These are phyloP conservation scores for Cylindrotheca closterium DNA, from an alignment of 108 stramenopile species.

Conservation along the genomic window DNA sequence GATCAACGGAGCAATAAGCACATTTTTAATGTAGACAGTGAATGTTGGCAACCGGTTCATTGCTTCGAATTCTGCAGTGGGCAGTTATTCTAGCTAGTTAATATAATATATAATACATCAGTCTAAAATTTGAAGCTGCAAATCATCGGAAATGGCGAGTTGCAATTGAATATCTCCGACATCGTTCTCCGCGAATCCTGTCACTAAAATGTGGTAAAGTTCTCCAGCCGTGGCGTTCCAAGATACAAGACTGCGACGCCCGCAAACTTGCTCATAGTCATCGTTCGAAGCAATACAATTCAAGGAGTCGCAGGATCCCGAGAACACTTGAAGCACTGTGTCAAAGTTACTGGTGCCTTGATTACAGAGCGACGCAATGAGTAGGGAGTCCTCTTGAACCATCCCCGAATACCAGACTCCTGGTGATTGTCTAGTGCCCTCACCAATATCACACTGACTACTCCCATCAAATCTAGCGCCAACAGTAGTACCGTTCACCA, in stretches of 20 bases:
- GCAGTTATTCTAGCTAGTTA: no score
- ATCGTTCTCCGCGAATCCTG: constrained; percentile 17
- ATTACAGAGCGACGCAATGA: constrained; percentile 18
- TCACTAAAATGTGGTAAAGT: constrained; percentile 18
- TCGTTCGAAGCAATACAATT: constrained; percentile 17
- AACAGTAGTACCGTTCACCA: constrained; percentile 12
- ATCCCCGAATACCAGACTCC: constrained; percentile 30
- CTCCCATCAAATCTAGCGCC: constrained; percentile 3
- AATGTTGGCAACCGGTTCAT: no score
- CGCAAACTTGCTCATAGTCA: constrained; percentile 11
- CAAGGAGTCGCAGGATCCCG: constrained; percentile 14
- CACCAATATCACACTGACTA: constrained; percentile 2
- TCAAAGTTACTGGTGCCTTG: constrained; percentile 11
- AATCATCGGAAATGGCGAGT: no score
- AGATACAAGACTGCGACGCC: constrained; percentile 7
- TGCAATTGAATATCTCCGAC: no score
- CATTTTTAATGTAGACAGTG: no score
- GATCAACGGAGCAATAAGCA: constrained; percentile 1
- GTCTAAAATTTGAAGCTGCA: no score
- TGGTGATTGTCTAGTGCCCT: neutral
- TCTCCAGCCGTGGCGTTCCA: constrained; percentile 11
- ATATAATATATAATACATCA: no score
- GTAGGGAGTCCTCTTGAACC: constrained; percentile 1
- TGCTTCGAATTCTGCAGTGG: no score
- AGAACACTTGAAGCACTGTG: constrained; percentile 9